phyloP scores from a whole-genome alignment of 1,284 basidiomycete genomes.

The Coriolopsis trogii region DNA sequence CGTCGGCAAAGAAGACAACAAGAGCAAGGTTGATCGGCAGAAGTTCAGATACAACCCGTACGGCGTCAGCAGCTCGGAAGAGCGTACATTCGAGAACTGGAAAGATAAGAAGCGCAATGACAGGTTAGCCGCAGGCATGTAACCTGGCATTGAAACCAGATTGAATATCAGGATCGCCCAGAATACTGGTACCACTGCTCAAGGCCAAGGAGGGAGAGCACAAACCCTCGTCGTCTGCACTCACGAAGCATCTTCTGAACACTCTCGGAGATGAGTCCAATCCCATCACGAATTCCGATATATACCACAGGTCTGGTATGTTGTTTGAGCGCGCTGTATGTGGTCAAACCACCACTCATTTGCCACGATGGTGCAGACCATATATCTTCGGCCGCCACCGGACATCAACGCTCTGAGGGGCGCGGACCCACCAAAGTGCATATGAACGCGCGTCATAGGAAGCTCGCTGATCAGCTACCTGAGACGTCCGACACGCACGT shows the following conservation, averaged over 20 bases:
- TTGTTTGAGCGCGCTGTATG: background rate
- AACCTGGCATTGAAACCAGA: background rate
- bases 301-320: conserved; percentile 59
- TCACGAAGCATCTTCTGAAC: conserved; percentile 59
- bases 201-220: conserved; percentile 25
- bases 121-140: conserved; percentile 23
- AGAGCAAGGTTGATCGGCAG: conserved; percentile 25
- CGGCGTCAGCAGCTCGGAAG: conserved; percentile 26
- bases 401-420: conserved; percentile 70
- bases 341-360: conserved; percentile 9
- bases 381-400: conserved; percentile 60
- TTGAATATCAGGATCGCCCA: conserved; percentile 8
- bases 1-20: conserved; percentile 24
- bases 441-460: conserved; percentile 48
- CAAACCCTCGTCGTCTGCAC: conserved; percentile 44
- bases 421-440: conserved; percentile 41
- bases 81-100: conserved; percentile 32
- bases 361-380: conserved; percentile 43
- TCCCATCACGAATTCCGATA: conserved; percentile 74
- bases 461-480: conserved; percentile 50
- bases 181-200: conserved; percentile 37
- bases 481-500: conserved; percentile 33
- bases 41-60: conserved; percentile 38
- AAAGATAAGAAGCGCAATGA: conserved; percentile 35
- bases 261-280: conserved; percentile 63